Evolutionary conservation across 2,329 filamentous ascomycete species (phyloP), one percentile per base, ranked within the genome.

Genomic region (Fusarium napiforme): DNA sequence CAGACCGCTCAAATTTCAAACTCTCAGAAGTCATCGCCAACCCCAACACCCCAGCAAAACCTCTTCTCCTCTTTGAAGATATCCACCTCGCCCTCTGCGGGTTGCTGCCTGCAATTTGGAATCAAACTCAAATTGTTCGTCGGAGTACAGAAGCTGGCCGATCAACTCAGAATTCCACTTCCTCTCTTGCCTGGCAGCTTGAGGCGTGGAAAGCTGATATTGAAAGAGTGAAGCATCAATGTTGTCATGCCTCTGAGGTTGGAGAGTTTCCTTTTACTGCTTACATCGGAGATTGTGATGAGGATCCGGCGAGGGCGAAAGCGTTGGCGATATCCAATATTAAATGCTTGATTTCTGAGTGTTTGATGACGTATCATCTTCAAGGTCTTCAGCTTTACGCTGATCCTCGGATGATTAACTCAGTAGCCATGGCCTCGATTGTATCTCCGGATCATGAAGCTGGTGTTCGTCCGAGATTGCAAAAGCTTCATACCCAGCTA

Each of bases 291-390:
- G 74, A 69, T n/a, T 79, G 78, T 12, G 75, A 80, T 2, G 75
- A 78, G 0, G 73, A 74, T 2, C 75, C 77, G 0, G 42, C 60
- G 3, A 64, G 72, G 1, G 81, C 78, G 39, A 76, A 78, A 23
- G 62, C 72, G 0, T 23, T 61, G 6, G 79, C 79, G 1, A 73
- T 77, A 50, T 66, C 62, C 0, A 78, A 82, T 14, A 74, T 83
- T 30, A 78, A 79, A 21, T 73, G 69, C 6, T 69, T 81, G 16
- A 68, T 81, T 8, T 80, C 82, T 4, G 81, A 82, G 28, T 77
- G 80, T 2, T 66, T 76, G 8, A 81, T 83, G 73, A 78, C 84
- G 0, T 81, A 83, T 49, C 80, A 83, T 46, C 73, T 84, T 4
- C 78, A 84, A 49, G 78, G 66, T 5, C 71, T 85, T 19, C 80